Evolutionary conservation across 306 rosid genomes (phyloP), one percentile per base, ranked within the genome.

Genomic region (Adenanthera pavonina): DNA sequence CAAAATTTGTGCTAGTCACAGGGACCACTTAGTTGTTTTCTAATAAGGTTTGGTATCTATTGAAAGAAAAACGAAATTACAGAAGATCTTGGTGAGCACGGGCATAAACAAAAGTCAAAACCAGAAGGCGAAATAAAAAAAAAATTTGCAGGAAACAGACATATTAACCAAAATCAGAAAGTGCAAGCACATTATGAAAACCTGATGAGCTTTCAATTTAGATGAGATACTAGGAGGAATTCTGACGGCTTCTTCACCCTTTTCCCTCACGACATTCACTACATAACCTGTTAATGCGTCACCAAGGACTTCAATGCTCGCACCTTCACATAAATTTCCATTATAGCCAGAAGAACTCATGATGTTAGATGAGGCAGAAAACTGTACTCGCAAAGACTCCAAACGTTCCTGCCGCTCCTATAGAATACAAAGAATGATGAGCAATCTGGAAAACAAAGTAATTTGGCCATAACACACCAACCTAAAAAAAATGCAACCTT

Each of bases 341-440:
- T 84, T 89, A 87, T 38, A 91, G 56, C 94, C 85, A 13, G 81
- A 86, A 49, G 89, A 86, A 81, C 83, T 87, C 84, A 70, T 89
- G 64, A 85, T 82, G 65, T 87, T 79, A 80, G 98, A 89, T 72
- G 87, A 84, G 69, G 88, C 90, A 73, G 98, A 95, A 86, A 90
- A 92, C 85, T 91, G 94, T 43, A 62, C 94, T 83, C 96, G 84
- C 85, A 93, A 81, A 81, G 98, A 93, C 84, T 90, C 87, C 85
- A 93, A 81, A 47, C 99, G 98, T 78, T 95, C 98, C 82, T 92
- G 98, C 78, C 99, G 99, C 83, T 95, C 99, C 99, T 95, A 73
- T 75, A 81, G 66, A 75, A 77, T 76, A 65, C 66, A 74, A 64
- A 72, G 54, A 56, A 66, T 17, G 77, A 51, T 76, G 44, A 76